Percentiles rank a stretch among this genome's conserved stretches.
phyloP scores from a whole-genome alignment of 257 asterid species.

The Fraxinus quadrangulata region DNA sequence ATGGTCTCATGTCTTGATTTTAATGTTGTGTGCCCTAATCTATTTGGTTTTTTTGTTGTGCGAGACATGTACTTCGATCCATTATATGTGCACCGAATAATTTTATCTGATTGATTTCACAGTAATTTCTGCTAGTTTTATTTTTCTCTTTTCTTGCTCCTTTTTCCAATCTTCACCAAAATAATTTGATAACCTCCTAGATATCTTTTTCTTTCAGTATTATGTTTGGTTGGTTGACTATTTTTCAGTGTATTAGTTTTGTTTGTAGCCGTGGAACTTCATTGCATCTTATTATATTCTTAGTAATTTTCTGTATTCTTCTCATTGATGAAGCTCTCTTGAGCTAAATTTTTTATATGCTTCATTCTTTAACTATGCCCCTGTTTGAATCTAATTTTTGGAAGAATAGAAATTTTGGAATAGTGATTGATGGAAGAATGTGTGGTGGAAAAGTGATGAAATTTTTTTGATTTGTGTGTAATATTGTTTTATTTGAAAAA shows the following conservation, averaged over 20 bases:
- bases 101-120: neutral
- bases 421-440: no score
- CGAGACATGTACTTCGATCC: slow-evolving; percentile 4
- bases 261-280: neutral
- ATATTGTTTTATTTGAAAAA: no score
- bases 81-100: neutral
- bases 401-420: no score
- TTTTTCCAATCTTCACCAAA: neutral
- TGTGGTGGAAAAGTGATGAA: no score
- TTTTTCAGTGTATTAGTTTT: neutral
- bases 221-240: neutral
- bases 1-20: neutral
- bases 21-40: slow-evolving; percentile 11
- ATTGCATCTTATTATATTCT: neutral
- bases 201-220: neutral
- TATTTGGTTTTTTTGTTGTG: slow-evolving; percentile 12
- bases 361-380: neutral
- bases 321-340: neutral
- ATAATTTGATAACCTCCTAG: neutral
- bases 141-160: neutral
- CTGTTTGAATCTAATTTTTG: no score
- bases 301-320: neutral
- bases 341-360: neutral
- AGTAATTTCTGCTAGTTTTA: neutral
- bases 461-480: no score